phyloP scores from a whole-genome alignment of 495 filamentous ascomycete genomes.

The Hypoxylon lienhwacheense region DNA sequence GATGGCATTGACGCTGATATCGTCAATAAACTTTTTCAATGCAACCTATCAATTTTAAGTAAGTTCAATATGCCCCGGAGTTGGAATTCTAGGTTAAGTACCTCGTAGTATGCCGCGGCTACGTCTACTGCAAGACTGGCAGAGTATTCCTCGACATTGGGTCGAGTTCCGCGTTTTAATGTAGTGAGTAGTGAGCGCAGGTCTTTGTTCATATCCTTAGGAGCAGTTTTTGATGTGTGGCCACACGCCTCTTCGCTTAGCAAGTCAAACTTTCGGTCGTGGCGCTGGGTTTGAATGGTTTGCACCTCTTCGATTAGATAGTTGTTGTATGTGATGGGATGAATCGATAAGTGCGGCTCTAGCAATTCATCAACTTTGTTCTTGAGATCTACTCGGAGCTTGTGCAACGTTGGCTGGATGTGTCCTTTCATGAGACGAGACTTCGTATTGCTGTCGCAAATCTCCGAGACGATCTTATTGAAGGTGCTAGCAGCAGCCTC shows the following conservation, averaged over 20 bases:
- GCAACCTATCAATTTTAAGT: slow-evolving; percentile 49
- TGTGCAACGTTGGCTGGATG: slow-evolving; percentile 43
- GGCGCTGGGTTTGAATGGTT: slow-evolving; percentile 41
- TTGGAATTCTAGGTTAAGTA: slow-evolving; percentile 7
- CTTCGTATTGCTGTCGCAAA: slow-evolving; percentile 44
- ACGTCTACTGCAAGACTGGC: slow-evolving; percentile 31
- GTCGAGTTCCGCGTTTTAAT: slow-evolving; percentile 7
- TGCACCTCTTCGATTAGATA: slow-evolving; percentile 54
- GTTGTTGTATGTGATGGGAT: slow-evolving; percentile 58
- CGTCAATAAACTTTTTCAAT: slow-evolving; percentile 57
- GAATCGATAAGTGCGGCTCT: slow-evolving; percentile 31
- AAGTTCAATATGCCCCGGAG: too few species aligned
- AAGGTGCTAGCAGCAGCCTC: slow-evolving; percentile 38
- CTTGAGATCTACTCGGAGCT: slow-evolving; percentile 30
- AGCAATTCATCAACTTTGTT: slow-evolving; percentile 35
- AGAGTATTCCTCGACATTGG: slow-evolving; percentile 25
- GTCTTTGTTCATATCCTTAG: neutral
- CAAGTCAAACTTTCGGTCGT: slow-evolving; percentile 34
- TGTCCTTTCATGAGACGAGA: slow-evolving; percentile 44
- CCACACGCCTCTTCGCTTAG: neutral
- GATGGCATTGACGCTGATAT: slow-evolving; percentile 55
- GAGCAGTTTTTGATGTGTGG: slow-evolving; percentile 23
- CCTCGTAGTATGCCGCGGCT: slow-evolving; percentile 49
- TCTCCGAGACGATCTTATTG: slow-evolving; percentile 32
- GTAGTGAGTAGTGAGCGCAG: neutral